Evolutionary conservation across 73 alveolate species (phyloP).

Genomic region (Paramecium pentaurelia): DNA sequence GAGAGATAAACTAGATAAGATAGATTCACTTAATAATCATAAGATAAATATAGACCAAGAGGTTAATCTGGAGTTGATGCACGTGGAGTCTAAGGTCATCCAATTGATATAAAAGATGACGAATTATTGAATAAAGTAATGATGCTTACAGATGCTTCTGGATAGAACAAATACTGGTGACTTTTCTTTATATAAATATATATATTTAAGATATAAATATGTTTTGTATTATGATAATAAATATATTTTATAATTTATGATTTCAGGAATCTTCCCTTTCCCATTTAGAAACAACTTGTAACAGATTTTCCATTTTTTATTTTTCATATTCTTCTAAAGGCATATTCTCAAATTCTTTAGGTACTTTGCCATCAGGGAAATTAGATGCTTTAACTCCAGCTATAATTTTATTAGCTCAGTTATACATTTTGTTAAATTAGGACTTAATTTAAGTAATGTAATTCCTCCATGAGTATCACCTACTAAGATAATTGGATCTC

Average conservation of each 20-base stretch:
- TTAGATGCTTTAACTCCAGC: not conserved
- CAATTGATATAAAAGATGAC: not conserved
- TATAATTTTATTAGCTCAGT: not conserved
- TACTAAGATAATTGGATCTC: constrained; percentile 88
- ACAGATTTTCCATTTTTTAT: constrained; percentile 27
- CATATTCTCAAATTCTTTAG: not conserved
- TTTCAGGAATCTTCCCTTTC: constrained; percentile 42
- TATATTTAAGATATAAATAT: not conserved
- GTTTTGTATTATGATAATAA: not conserved
- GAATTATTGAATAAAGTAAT: constrained; percentile 26
- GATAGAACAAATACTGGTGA: not conserved
- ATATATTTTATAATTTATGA: not conserved
- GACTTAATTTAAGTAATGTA: constrained; percentile 74
- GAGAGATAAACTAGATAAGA: not conserved
- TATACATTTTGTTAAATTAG: constrained; percentile 60
- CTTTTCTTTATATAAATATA: not conserved
- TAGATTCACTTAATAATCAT: not conserved
- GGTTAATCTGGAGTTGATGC: not conserved
- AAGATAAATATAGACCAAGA: not conserved
- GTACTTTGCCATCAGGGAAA: constrained; percentile 20
- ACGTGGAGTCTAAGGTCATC: not conserved
- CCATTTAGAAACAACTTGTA: constrained; percentile 31
- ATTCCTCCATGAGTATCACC: constrained; percentile 94
- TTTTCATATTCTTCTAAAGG: not conserved
- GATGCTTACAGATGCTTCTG: not conserved